Evolutionary conservation across 352 stramenopile genomes (phyloP).

Genomic region (Pythium sp.): DNA sequence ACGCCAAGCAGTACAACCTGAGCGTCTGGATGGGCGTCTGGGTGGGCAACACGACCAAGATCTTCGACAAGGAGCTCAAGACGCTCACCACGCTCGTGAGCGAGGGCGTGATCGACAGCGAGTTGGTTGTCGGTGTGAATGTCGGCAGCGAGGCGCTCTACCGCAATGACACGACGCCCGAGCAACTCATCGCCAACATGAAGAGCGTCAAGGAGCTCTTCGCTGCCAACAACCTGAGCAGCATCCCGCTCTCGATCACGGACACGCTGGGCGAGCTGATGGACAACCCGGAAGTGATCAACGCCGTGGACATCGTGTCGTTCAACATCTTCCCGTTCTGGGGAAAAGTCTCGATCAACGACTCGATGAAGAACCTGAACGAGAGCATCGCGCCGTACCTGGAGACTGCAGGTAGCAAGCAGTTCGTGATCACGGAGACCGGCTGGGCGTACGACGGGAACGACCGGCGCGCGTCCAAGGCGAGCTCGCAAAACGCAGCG

Average conservation of each 20-base stretch:
- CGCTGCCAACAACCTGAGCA: constrained; percentile 21
- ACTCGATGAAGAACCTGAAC: constrained; percentile 42
- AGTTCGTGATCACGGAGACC: constrained; percentile 66
- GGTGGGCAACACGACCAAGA: constrained; percentile 33
- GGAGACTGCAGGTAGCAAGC: constrained; percentile 38
- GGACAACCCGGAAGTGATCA: constrained; percentile 44
- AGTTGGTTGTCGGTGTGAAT: constrained; percentile 43
- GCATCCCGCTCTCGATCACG: constrained; percentile 59
- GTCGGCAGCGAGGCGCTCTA: constrained; percentile 73
- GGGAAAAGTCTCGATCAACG: constrained; percentile 39
- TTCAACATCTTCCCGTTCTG: constrained; percentile 74
- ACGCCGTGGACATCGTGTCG: constrained; percentile 59
- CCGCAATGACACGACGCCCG: constrained; percentile 45
- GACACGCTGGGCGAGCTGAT: constrained; percentile 61
- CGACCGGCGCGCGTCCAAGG: constrained; percentile 28
- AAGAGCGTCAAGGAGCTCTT: constrained; percentile 53
- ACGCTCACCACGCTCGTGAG: constrained; percentile 34
- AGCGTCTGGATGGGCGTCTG: constrained; percentile 63
- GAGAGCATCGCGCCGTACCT: constrained; percentile 38
- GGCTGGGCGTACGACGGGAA: constrained; percentile 52
- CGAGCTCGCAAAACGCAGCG: constrained; percentile 33
- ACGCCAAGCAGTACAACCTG: constrained; percentile 42
- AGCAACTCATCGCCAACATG: constrained; percentile 44
- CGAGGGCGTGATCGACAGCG: constrained; percentile 27
- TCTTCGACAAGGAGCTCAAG: constrained; percentile 47